These are phyloP conservation scores for Pythium apleroticum DNA, from an alignment of 352 stramenopile species.

Conservation along the genomic window DNA sequence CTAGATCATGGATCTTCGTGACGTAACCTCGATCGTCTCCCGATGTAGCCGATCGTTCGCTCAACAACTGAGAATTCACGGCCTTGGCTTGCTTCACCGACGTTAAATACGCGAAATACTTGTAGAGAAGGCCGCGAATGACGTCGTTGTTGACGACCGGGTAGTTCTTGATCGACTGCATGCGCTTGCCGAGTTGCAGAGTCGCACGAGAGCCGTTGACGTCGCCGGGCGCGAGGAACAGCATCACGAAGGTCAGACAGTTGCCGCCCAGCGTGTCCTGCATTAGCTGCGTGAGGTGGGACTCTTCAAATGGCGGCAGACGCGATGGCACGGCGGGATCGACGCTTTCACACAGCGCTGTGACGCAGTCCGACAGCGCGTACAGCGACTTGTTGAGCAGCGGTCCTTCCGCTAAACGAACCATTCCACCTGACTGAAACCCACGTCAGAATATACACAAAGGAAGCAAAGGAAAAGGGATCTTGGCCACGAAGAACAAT, in stretches of 20 bases:
- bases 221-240: slow-evolving; percentile 43
- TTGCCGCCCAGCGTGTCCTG: slow-evolving; percentile 55
- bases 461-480: background rate
- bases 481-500: too few species aligned
- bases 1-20: slow-evolving; percentile 41
- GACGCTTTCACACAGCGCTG: slow-evolving; percentile 16
- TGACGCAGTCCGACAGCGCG: slow-evolving; percentile 40
- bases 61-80: background rate
- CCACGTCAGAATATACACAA: background rate
- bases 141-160: slow-evolving; percentile 62
- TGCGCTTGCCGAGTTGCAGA: slow-evolving; percentile 32
- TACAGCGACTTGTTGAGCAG: slow-evolving; percentile 60
- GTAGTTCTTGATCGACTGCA: slow-evolving; percentile 42
- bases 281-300: slow-evolving; percentile 41
- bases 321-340: background rate
- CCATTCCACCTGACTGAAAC: slow-evolving; percentile 26
- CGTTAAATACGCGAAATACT: slow-evolving; percentile 27
- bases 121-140: slow-evolving; percentile 39
- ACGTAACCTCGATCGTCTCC: slow-evolving; percentile 21
- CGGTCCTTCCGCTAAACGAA: slow-evolving; percentile 50
- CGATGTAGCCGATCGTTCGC: background rate
- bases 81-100: background rate
- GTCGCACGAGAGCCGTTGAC: slow-evolving; percentile 39
- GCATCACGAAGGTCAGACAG: slow-evolving; percentile 44
- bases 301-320: slow-evolving; percentile 32